A percentile compares a stretch with the other conserved stretches of the same genome.
Conservation (phyloP, 805 yeast genomes). For the Suhomyces faveliae region DNA sequence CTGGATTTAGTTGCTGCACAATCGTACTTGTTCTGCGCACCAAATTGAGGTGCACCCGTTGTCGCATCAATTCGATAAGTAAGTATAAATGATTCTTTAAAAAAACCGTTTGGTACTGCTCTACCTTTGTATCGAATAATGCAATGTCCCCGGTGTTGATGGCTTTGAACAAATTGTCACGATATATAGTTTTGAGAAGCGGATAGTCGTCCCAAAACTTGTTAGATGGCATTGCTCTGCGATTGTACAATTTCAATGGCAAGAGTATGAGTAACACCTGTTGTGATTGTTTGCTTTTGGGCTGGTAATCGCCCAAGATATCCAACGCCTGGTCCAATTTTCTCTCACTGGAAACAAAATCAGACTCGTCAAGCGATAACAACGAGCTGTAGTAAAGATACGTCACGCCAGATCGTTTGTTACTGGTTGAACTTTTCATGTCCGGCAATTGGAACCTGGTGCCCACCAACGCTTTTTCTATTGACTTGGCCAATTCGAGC, state of each 20-base stretch:
- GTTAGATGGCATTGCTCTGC: constrained; percentile 46
- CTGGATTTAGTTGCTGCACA: constrained; percentile 25
- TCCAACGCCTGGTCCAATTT: constrained; percentile 53
- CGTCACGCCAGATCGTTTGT: constrained; percentile 50
- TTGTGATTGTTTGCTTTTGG: constrained; percentile 31
- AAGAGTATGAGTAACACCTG: constrained; percentile 57
- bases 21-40: constrained; percentile 38
- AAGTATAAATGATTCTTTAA: constrained; percentile 62
- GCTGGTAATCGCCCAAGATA: constrained; percentile 25
- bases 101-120: constrained; percentile 47
- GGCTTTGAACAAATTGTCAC: constrained; percentile 46
- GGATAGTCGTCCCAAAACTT: constrained; percentile 43
- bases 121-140: constrained; percentile 47
- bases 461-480: constrained; percentile 66
- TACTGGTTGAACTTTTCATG: constrained; percentile 38
- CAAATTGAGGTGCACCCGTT: constrained; percentile 50
- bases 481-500: constrained; percentile 68
- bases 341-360: constrained; percentile 49
- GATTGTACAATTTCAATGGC: constrained; percentile 58
- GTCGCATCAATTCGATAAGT: constrained; percentile 51
- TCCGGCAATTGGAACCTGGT: constrained; percentile 54
- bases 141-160: constrained; percentile 55
- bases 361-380: constrained; percentile 62
- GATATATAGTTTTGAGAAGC: constrained; percentile 40
- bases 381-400: constrained; percentile 71